Conservation (phyloP, 495 filamentous ascomycete species). For the Achaetomiella virescens region DNA sequence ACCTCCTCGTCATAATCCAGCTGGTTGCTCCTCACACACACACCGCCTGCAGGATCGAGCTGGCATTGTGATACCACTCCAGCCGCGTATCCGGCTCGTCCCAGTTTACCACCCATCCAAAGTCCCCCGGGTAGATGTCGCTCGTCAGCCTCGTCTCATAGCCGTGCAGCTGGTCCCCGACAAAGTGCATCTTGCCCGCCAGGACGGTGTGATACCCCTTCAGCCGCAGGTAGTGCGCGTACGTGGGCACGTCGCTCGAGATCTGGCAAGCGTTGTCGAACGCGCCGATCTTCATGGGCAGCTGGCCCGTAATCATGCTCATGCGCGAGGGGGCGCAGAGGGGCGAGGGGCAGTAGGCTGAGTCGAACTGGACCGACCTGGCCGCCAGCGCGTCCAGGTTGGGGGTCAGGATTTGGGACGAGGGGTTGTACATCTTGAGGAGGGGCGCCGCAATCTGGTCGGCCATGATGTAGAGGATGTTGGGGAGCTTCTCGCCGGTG, state of each 20-base stretch:
- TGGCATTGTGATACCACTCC: slow-evolving; percentile 91
- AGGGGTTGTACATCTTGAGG: slow-evolving; percentile 74
- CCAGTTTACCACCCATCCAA: slow-evolving; percentile 88
- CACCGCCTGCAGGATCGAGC: slow-evolving; percentile 81
- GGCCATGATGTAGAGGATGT: slow-evolving; percentile 62
- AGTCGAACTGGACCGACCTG: slow-evolving; percentile 75
- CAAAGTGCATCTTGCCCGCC: slow-evolving; percentile 94
- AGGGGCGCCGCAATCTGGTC: slow-evolving; percentile 85
- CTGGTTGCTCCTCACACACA: slow-evolving; percentile 80
- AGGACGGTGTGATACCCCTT: slow-evolving; percentile 83
- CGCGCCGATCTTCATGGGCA: slow-evolving; percentile 78
- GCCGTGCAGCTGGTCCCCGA: slow-evolving; percentile 85
- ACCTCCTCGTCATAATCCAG: slow-evolving; percentile 94
- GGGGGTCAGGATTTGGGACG: slow-evolving; percentile 77
- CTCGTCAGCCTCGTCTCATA: slow-evolving; percentile 84
- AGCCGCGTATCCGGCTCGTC: slow-evolving; percentile 74
- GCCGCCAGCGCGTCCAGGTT: slow-evolving; percentile 75
- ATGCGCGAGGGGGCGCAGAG: slow-evolving; percentile 85
- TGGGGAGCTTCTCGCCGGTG: slow-evolving; percentile 24
- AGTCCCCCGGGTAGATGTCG: slow-evolving; percentile 87
- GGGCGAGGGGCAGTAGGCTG: slow-evolving; percentile 82
- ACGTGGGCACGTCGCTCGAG: slow-evolving; percentile 70
- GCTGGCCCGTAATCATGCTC: slow-evolving; percentile 80
- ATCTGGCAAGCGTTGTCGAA: slow-evolving; percentile 82
- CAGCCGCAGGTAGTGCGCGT: slow-evolving; percentile 79